phyloP scores from a whole-genome alignment of 2,329 filamentous ascomycete genomes.

The Fusarium sp. region DNA sequence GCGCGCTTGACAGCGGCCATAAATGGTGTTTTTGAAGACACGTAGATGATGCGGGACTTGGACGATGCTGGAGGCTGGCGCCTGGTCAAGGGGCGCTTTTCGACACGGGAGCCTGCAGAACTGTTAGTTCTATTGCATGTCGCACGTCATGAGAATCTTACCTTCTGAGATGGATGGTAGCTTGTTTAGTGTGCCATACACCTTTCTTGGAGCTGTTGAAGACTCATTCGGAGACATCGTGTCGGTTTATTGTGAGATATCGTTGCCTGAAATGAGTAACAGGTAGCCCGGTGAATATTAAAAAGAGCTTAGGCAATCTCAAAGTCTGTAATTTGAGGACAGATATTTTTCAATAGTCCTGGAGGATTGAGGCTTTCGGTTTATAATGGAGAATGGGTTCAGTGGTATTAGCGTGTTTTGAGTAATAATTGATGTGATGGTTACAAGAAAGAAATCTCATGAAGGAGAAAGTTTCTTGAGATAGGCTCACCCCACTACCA shows the following conservation, averaged over 20 bases:
- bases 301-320: neutral
- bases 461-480: slow-evolving; percentile 7
- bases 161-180: slow-evolving; percentile 51
- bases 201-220: slow-evolving; percentile 16
- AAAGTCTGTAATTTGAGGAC: neutral
- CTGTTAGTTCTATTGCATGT: neutral
- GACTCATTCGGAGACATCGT: slow-evolving; percentile 40
- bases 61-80: slow-evolving; percentile 56
- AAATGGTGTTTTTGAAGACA: slow-evolving; percentile 73
- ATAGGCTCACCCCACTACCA: slow-evolving; percentile 15
- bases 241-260: slow-evolving; percentile 1
- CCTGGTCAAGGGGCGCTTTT: slow-evolving; percentile 60
- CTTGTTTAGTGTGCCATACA: slow-evolving; percentile 47
- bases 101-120: slow-evolving; percentile 58
- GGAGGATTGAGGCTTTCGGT: neutral
- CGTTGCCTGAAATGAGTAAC: slow-evolving; percentile 22
- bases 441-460: slow-evolving; percentile 2
- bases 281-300: slow-evolving; percentile 20
- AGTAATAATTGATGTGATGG: neutral
- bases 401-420: neutral
- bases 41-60: slow-evolving; percentile 67
- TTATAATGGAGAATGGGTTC: neutral
- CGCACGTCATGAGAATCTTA: slow-evolving; percentile 6
- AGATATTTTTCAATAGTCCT: neutral
- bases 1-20: slow-evolving; percentile 74